A percentile compares a stretch with the other conserved stretches of the same genome.
phyloP scores from a whole-genome alignment of 2,329 filamentous ascomycete species.

The Tolypocladium sp. region DNA sequence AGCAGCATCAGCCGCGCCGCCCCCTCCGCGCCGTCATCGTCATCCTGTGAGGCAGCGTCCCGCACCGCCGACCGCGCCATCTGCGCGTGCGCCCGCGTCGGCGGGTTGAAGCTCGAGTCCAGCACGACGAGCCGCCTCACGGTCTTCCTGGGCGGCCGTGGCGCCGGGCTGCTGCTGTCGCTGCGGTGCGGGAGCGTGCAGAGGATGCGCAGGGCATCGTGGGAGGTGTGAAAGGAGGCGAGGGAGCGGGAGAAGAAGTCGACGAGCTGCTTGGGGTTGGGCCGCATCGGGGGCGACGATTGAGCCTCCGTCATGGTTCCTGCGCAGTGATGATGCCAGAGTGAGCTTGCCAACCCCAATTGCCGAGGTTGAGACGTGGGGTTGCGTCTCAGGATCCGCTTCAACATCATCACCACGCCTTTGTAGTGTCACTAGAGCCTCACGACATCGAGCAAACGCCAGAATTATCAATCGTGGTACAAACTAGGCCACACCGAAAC shows the following conservation, averaged over 20 bases:
- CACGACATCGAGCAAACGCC: not conserved
- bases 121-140: conserved; percentile 41
- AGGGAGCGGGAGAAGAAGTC: conserved; percentile 36
- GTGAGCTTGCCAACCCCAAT: not conserved
- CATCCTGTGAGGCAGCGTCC: not conserved
- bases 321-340: not conserved
- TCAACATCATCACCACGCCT: not conserved
- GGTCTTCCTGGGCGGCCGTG: conserved; percentile 11
- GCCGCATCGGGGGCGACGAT: conserved; percentile 8
- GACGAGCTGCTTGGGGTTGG: conserved; percentile 19
- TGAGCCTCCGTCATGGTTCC: not conserved
- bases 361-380: not conserved
- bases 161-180: conserved; percentile 3
- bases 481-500: not conserved
- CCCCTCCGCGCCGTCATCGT: conserved; percentile 6
- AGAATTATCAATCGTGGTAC: not conserved
- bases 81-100: conserved; percentile 49
- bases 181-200: conserved; percentile 25
- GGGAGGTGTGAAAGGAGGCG: conserved; percentile 31
- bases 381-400: not conserved
- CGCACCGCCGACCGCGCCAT: conserved; percentile 45
- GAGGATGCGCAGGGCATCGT: conserved; percentile 34
- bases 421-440: too few species aligned
- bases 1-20: conserved; percentile 43
- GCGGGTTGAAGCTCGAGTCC: conserved; percentile 62